These are phyloP conservation scores for Incumbomyces delicatus DNA, from an alignment of 2,329 filamentous ascomycete species.

Conservation along the genomic window DNA sequence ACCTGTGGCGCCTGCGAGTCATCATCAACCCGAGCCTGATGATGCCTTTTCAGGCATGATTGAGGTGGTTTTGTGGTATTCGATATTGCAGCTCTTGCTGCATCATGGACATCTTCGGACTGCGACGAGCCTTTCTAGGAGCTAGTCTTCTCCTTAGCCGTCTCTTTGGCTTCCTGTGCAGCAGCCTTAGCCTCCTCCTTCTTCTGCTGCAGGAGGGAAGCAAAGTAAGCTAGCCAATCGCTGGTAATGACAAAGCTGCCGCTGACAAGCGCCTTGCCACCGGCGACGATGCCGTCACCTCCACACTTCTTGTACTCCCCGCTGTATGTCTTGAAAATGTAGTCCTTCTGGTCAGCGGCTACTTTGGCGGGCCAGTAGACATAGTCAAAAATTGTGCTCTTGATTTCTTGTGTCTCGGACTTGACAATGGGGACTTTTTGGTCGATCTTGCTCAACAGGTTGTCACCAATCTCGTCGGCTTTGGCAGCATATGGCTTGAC, in stretches of 20 bases:
- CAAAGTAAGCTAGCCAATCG: slow-evolving; percentile 54
- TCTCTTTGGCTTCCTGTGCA: slow-evolving; percentile 11
- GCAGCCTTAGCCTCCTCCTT: slow-evolving; percentile 52
- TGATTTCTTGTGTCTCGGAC: slow-evolving; percentile 63
- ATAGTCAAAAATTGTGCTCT: slow-evolving; percentile 51
- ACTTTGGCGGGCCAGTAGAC: slow-evolving; percentile 55
- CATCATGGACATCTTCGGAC: no score
- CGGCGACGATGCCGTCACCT: slow-evolving; percentile 52
- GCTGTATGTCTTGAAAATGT: slow-evolving; percentile 34
- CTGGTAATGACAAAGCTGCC: slow-evolving; percentile 58
- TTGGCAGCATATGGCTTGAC: slow-evolving; percentile 75
- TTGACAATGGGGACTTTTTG: slow-evolving; percentile 62
- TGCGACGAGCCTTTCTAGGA: neutral
- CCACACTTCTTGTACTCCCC: slow-evolving; percentile 39
- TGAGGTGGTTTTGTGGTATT: no score
- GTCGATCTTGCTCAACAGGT: slow-evolving; percentile 60
- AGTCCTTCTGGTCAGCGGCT: slow-evolving; percentile 45
- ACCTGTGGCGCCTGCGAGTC: no score
- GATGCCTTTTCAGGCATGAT: no score
- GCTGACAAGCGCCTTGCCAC: slow-evolving; percentile 59
- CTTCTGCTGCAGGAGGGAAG: slow-evolving; percentile 49
- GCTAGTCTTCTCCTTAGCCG: slow-evolving; percentile 37
- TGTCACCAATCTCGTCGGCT: slow-evolving; percentile 67
- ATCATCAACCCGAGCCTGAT: no score
- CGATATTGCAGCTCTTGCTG: no score